phyloP scores from a whole-genome alignment of 257 asterid species.

The Jasminum sambac region DNA sequence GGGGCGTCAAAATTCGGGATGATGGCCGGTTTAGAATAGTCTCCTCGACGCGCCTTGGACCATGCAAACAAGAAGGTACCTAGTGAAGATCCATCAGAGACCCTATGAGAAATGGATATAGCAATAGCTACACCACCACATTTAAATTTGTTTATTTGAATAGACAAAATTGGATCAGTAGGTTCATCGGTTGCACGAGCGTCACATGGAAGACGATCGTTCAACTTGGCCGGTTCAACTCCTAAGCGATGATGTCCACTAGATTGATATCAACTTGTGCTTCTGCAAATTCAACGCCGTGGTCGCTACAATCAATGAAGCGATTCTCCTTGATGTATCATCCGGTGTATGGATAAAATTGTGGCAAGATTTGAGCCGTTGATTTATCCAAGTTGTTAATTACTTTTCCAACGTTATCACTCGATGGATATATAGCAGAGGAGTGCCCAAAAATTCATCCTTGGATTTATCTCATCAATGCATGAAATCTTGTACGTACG shows the following conservation, averaged over 20 bases:
- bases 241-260: background rate
- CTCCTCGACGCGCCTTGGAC: background rate
- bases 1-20: background rate
- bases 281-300: slow-evolving; percentile 20
- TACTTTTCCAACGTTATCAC: background rate
- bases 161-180: background rate
- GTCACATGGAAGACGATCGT: slow-evolving; percentile 14
- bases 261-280: slow-evolving; percentile 4
- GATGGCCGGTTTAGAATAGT: background rate
- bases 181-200: background rate
- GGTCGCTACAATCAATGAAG: slow-evolving; percentile 23
- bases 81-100: background rate
- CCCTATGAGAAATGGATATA: background rate
- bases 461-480: background rate
- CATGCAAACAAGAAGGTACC: background rate
- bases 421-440: background rate
- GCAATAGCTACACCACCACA: background rate
- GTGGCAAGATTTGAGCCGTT: slow-evolving; percentile 5
- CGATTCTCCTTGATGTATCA: slow-evolving; percentile 16
- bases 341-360: slow-evolving; percentile 25
- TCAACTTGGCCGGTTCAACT: background rate
- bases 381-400: slow-evolving; percentile 6
- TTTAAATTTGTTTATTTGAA: background rate
- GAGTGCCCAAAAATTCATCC: background rate
- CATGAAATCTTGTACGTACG: slow-evolving; percentile 2